Evolutionary conservation across 805 yeast genomes (phyloP), one percentile per base, ranked within the genome.

Genomic region (Candida coquimbonensis): DNA sequence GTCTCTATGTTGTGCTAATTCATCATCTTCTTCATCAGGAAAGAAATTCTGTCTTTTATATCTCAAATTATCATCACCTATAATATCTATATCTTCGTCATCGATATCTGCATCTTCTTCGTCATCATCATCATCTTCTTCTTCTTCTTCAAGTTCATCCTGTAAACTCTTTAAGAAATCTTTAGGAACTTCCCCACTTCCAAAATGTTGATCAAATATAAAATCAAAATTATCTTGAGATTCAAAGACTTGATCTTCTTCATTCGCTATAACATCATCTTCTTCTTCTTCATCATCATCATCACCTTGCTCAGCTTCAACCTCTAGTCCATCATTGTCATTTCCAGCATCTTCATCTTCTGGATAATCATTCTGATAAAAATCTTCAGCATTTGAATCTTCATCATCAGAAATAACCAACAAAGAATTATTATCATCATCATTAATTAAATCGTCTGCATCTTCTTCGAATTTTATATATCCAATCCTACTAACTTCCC

Each of bases 341-440:
- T 53, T 49, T n/a, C 55, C 59, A 3, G 80, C 88, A 55, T 86
- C 91, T 51, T 88, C 96, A 58, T 90, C 96, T 39, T 88, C 96
- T 0, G 98, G 98, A 58, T 91, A 91, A 58, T 91, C 98, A 63
- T 93, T 91, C 55, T 80, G 79, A 61, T 91, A 91, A 58, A 81
- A 90, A 45, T 86, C 88, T 66, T 91, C 99, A 19, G 96, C 96
- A 59, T 86, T 86, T 0, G 93, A 84, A 58, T 86, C 95, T 50
- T 85, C 91, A 55, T 86, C 88, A 53, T 84, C 93, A 0, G 87
- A 74, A 9, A 64, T 54, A 3, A 60, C 53, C 9, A 55, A 63
- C n/a, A 63, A 61, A 5, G 72, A 75, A n/a, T 71, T 74, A 37
- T 61, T 61, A 2, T 59, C 64, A 8, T 63, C 66, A 29, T 60